Conservation (phyloP, 306 rosid genomes). For the Malus sieversii region DNA sequence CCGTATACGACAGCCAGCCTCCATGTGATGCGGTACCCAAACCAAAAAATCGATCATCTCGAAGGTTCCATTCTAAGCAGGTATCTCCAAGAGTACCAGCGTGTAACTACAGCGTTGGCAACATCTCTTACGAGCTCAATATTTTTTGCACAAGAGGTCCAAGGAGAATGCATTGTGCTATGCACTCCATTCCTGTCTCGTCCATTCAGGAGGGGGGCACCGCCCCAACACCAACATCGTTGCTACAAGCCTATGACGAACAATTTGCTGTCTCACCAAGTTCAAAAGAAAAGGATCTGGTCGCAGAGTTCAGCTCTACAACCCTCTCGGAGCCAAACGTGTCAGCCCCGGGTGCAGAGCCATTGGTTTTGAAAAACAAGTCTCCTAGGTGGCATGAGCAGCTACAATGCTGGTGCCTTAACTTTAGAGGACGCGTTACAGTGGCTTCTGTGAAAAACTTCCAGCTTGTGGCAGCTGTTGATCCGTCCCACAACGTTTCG, state of each 20-base stretch:
- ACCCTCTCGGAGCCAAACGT: slow-evolving; percentile 15
- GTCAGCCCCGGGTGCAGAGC: slow-evolving; percentile 28
- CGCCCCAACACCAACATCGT: slow-evolving; percentile 58
- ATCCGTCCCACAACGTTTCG: slow-evolving; percentile 54
- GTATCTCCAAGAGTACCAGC: slow-evolving; percentile 72
- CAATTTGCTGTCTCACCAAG: slow-evolving; percentile 30
- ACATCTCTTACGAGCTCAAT: slow-evolving; percentile 56
- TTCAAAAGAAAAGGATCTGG: slow-evolving; percentile 38
- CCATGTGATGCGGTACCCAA: slow-evolving; percentile 30
- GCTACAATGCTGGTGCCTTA: slow-evolving; percentile 87
- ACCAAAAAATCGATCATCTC: slow-evolving; percentile 31
- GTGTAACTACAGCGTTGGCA: slow-evolving; percentile 47
- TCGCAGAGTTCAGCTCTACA: slow-evolving; percentile 26
- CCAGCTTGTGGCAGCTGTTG: slow-evolving; percentile 72
- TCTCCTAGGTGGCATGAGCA: slow-evolving; percentile 94
- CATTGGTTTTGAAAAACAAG: slow-evolving; percentile 64
- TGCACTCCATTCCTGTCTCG: slow-evolving; percentile 58
- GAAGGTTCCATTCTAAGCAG: slow-evolving; percentile 58
- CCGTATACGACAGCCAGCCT: slow-evolving; percentile 53
- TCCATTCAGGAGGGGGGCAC: slow-evolving; percentile 71
- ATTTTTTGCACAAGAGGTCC: slow-evolving; percentile 69
- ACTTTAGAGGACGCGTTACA: slow-evolving; percentile 78
- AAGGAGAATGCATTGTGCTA: slow-evolving; percentile 64
- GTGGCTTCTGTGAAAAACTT: slow-evolving; percentile 92
- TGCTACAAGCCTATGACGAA: slow-evolving; percentile 28